Conservation (phyloP, 2,329 filamentous ascomycete species). For the Tympanopsis confertula region DNA sequence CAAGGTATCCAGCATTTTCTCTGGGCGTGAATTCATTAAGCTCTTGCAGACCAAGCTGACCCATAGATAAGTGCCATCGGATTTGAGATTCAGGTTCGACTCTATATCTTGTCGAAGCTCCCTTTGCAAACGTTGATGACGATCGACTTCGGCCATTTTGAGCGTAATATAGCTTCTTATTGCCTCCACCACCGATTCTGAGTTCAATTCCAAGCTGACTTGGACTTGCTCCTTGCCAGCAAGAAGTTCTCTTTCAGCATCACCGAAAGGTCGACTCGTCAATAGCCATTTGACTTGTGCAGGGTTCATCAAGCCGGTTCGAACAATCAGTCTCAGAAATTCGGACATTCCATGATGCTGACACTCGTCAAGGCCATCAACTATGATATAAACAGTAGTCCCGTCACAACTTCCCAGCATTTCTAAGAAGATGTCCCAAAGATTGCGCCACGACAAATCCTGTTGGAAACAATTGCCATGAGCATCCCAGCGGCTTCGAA, state of each 20-base stretch:
- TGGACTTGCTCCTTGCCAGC: conserved; percentile 8
- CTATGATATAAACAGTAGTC: no score
- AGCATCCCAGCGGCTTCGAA: no score
- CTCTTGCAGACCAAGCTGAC: conserved; percentile 14
- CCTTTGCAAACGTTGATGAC: conserved; percentile 5
- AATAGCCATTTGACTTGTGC: conserved; percentile 15
- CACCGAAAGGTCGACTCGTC: conserved; percentile 13
- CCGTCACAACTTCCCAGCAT: no score
- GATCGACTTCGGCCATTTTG: conserved; percentile 10
- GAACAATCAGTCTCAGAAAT: conserved; percentile 4
- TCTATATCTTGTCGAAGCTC: conserved; percentile 4
- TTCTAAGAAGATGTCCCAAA: no score
- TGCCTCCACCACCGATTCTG: conserved; percentile 7
- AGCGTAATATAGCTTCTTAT: conserved; percentile 9
- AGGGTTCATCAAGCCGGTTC: conserved; percentile 8
- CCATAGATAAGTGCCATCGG: conserved; percentile 14
- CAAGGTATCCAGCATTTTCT: conserved; percentile 6
- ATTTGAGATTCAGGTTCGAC: conserved; percentile 4
- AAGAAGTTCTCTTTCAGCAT: conserved; percentile 10
- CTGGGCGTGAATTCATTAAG: conserved; percentile 6
- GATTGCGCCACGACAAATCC: no score
- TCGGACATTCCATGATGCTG: no score
- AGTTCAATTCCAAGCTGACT: conserved; percentile 9
- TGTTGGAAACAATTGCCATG: no score
- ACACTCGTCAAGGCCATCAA: no score